These are phyloP conservation scores for Crithidia expoeki DNA, from an alignment of 208 protist species.

Conservation along the genomic window DNA sequence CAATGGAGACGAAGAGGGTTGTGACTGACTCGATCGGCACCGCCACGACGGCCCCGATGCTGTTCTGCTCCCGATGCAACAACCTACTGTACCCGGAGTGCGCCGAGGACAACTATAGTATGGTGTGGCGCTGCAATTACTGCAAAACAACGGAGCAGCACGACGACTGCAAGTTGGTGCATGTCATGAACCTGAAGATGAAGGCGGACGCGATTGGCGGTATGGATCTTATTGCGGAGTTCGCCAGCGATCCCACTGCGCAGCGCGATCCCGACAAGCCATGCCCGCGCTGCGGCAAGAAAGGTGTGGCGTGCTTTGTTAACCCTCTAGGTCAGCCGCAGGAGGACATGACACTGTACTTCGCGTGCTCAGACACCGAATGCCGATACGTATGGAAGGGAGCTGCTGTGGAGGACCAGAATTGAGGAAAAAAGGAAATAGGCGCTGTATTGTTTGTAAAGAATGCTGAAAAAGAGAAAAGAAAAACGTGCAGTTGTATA, in stretches of 20 bases:
- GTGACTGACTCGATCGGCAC: slow-evolving; percentile 34
- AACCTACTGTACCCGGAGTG: slow-evolving; percentile 91
- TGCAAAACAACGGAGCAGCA: slow-evolving; percentile 81
- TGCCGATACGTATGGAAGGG: slow-evolving; percentile 90
- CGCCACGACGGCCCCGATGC: slow-evolving; percentile 78
- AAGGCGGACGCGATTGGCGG: slow-evolving; percentile 77
- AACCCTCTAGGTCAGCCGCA: slow-evolving; percentile 88
- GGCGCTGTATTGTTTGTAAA: too few species aligned
- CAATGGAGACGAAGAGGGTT: slow-evolving; percentile 27
- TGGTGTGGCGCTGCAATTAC: slow-evolving; percentile 89
- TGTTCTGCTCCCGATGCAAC: slow-evolving; percentile 86
- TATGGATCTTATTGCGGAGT: slow-evolving; percentile 83
- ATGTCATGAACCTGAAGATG: slow-evolving; percentile 89
- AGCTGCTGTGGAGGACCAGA: slow-evolving; percentile 55
- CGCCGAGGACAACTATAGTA: slow-evolving; percentile 46
- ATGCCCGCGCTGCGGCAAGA: slow-evolving; percentile 69
- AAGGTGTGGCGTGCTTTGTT: slow-evolving; percentile 87
- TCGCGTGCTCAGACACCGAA: slow-evolving; percentile 82
- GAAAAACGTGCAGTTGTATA: background rate
- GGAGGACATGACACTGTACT: slow-evolving; percentile 92
- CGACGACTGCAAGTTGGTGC: slow-evolving; percentile 84
- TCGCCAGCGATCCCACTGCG: slow-evolving; percentile 89
- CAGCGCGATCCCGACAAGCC: slow-evolving; percentile 81
- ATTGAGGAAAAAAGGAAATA: slow-evolving; percentile 6
- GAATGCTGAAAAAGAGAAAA: background rate